A percentile compares a stretch with the other conserved stretches of the same genome.
These are phyloP conservation scores for Blastobotrys indianensis DNA, from an alignment of 1,139 yeast genomes.

Conservation along the genomic window DNA sequence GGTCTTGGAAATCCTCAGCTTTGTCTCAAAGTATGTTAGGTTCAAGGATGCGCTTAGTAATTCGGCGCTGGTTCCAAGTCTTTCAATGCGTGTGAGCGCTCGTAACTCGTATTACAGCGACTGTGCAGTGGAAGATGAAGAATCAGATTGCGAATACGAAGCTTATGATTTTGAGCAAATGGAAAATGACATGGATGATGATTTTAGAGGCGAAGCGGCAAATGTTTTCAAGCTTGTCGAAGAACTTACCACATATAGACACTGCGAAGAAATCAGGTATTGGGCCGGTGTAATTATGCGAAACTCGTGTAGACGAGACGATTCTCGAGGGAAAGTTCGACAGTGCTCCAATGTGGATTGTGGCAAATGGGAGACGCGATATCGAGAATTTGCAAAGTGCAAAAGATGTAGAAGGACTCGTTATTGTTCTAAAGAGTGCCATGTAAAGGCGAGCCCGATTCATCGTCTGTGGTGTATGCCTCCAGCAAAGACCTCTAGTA, in stretches of 20 bases:
- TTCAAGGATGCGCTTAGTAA: conserved; percentile 68
- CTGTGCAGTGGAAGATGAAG: conserved; percentile 23
- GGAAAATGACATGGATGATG: conserved; percentile 42
- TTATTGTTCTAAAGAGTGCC: conserved; percentile 93
- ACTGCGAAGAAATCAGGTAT: conserved; percentile 72
- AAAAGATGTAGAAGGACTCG: conserved; percentile 90
- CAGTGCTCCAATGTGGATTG: conserved; percentile 93
- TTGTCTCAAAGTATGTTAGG: conserved; percentile 83
- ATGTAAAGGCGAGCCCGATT: conserved; percentile 82
- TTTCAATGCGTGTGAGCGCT: conserved; percentile 31
- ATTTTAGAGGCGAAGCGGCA: conserved; percentile 43
- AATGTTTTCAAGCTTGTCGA: conserved; percentile 89
- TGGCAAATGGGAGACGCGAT: conserved; percentile 87
- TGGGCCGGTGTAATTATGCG: conserved; percentile 99
- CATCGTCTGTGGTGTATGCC: conserved; percentile 84
- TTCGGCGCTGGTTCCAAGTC: conserved; percentile 51
- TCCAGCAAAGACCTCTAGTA: too few relatives aligned
- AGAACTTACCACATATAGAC: conserved; percentile 70
- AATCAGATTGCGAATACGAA: conserved; percentile 40
- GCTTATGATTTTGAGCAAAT: conserved; percentile 43
- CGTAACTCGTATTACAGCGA: conserved; percentile 3
- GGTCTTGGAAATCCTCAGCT: conserved; percentile 87
- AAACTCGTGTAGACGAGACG: conserved; percentile 88
- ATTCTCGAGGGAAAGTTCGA: conserved; percentile 77
- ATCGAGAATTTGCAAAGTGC: conserved; percentile 91